Conservation (phyloP, 2,329 filamentous ascomycete genomes). For the Atkinsonella hypoxylon region DNA sequence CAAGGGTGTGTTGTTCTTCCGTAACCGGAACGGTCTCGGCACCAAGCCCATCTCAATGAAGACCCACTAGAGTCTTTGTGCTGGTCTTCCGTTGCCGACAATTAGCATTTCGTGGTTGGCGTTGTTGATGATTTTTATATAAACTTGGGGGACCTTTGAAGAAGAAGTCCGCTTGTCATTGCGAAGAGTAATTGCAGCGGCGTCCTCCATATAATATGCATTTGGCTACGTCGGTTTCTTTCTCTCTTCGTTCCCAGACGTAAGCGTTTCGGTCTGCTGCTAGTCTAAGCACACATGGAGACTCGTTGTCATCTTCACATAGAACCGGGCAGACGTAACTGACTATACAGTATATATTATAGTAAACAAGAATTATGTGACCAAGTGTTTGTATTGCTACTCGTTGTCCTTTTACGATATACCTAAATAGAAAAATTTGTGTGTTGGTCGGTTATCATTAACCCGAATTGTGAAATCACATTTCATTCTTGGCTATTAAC, state of each 20-base stretch:
- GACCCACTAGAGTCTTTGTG: conserved; percentile 2
- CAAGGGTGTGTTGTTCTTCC: conserved; percentile 84
- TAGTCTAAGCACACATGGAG: background rate
- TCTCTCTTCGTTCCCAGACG: background rate
- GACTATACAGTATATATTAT: background rate
- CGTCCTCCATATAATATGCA: background rate
- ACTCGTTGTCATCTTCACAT: background rate
- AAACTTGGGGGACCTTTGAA: background rate
- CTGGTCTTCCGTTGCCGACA: background rate
- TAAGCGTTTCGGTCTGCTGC: background rate
- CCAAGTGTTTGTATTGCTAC: no score
- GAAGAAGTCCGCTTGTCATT: background rate
- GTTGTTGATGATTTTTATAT: conserved; percentile 3
- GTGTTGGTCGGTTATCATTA: no score
- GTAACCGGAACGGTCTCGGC: conserved; percentile 84
- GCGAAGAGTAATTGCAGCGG: background rate
- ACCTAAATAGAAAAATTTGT: no score
- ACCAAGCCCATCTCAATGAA: conserved; percentile 26
- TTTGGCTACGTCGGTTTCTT: background rate
- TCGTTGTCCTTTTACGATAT: no score
- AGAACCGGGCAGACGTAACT: background rate
- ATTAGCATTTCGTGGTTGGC: conserved; percentile 1
- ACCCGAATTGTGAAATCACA: no score
- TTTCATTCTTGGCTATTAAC: no score
- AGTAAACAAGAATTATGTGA: background rate